These are phyloP conservation scores for Williopsis jadinii DNA, from an alignment of 1,139 yeast genomes.

Conservation along the genomic window DNA sequence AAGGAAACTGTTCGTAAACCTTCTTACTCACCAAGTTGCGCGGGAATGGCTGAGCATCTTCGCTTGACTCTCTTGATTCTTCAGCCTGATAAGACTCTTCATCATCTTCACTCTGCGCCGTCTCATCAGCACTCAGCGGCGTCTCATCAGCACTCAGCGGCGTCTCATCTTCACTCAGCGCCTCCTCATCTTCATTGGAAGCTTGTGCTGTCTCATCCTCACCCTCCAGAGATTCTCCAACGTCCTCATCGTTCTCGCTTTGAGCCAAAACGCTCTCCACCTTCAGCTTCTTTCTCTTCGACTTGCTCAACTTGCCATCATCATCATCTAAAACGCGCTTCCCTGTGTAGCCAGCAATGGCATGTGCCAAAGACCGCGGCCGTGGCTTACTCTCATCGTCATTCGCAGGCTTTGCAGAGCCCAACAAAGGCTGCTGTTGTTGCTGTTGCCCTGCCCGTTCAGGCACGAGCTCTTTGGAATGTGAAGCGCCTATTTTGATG, in stretches of 20 bases:
- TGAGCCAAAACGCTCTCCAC: conserved; percentile 9
- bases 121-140: too few species aligned
- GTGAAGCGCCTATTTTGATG: conserved; percentile 19
- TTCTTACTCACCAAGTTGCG: conserved; percentile 14
- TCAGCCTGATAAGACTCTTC: too few species aligned
- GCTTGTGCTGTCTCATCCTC: too few species aligned
- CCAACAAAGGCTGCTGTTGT: too few species aligned
- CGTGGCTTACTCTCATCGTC: not conserved
- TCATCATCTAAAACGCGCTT: conserved; percentile 33
- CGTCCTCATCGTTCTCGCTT: conserved; percentile 7
- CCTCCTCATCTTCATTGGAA: too few species aligned
- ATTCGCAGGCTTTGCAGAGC: not conserved
- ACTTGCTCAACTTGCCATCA: conserved; percentile 24
- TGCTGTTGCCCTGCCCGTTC: not conserved
- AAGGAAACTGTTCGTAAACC: conserved; percentile 14
- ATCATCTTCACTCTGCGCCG: too few species aligned
- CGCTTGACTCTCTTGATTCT: too few species aligned
- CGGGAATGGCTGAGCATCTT: conserved; percentile 5
- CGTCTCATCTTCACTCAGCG: not conserved
- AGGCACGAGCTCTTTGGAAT: conserved; percentile 4
- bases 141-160: not conserved
- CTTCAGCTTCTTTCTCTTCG: conserved; percentile 6
- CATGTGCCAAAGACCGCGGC: conserved; percentile 45
- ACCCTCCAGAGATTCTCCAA: not conserved
- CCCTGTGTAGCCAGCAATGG: conserved; percentile 48